Evolutionary conservation across 2,329 filamentous ascomycete genomes (phyloP), one percentile per base, ranked within the genome.

Genomic region (Botrytis tulipae): DNA sequence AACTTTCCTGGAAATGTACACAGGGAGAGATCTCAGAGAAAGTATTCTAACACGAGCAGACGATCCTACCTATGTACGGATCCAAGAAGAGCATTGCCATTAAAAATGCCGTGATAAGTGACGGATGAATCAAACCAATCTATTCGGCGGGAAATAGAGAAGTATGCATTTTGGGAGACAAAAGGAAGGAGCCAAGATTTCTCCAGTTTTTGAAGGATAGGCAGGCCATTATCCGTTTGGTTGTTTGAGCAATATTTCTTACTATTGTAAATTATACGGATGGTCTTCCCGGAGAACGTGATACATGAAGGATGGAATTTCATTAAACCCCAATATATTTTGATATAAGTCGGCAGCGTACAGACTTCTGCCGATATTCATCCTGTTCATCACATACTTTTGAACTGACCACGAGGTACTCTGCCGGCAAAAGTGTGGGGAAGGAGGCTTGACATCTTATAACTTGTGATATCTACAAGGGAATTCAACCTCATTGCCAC

Each of bases 221-320:
- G 14, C 20, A 71, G 60, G 46, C 73, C 72, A 76, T 75, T 76
- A 75, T 65, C 72, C 73, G 73, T 74, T 76, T 76, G 66, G 73
- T 71, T 37, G 61, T 35, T 72, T 57, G 51, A 69, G 61, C 62
- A 59, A 42, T 61, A 62, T 48, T 46, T n/a, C 32, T 35, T 20
- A 18, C n/a, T 12, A 32, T 51, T 29, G 16, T 48, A 51, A 48
- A 32, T 67, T 71, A 51, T 46, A 69, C 76, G 75, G 74, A 69
- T 59, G 63, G 73, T 29, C 29, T 59, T 74, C 71, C 75, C 75
- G 75, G 62, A 40, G 63, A 77, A 67, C 72, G 69, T 75, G 74
- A 77, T 70, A 70, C 71, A 67, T 42, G 60, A 57, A 59, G 70
- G 48, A 37, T 46, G 40, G 35, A 59, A 59, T 73, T 73, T 54